Conservation (phyloP, 2,329 filamentous ascomycete genomes). For the Stromatinia cepivora region DNA sequence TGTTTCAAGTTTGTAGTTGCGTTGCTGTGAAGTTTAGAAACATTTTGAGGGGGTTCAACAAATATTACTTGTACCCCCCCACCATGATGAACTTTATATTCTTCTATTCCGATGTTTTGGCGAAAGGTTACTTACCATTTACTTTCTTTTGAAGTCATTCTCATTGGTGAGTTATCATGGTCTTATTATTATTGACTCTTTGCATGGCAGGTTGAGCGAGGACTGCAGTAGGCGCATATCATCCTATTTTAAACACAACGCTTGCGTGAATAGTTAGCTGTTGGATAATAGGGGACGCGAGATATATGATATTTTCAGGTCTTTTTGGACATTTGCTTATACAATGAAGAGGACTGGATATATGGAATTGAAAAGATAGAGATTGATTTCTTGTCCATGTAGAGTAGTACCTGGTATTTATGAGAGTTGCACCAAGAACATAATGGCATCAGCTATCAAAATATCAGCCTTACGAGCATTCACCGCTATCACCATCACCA, state of each 20-base stretch:
- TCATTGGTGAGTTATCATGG: not conserved
- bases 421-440: not conserved
- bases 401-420: not conserved
- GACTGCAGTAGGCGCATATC: too few relatives aligned
- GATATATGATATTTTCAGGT: not conserved
- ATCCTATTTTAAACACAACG: not conserved
- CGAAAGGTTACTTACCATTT: not conserved
- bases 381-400: not conserved
- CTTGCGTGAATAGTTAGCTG: not conserved
- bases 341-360: too few relatives aligned
- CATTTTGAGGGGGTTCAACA: not conserved
- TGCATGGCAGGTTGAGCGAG: not conserved
- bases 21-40: not conserved
- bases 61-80: not conserved
- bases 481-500: not conserved
- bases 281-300: constrained; percentile 2
- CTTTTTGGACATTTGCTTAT: too few relatives aligned
- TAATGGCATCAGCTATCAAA: not conserved
- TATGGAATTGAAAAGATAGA: not conserved
- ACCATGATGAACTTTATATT: not conserved
- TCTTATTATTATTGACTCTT: not conserved
- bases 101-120: not conserved
- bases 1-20: not conserved
- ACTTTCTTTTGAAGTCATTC: not conserved
- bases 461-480: not conserved